A percentile compares a stretch with the other conserved stretches of the same genome.
phyloP scores from a whole-genome alignment of 2,329 filamentous ascomycete genomes.

The Eutypa lata region DNA sequence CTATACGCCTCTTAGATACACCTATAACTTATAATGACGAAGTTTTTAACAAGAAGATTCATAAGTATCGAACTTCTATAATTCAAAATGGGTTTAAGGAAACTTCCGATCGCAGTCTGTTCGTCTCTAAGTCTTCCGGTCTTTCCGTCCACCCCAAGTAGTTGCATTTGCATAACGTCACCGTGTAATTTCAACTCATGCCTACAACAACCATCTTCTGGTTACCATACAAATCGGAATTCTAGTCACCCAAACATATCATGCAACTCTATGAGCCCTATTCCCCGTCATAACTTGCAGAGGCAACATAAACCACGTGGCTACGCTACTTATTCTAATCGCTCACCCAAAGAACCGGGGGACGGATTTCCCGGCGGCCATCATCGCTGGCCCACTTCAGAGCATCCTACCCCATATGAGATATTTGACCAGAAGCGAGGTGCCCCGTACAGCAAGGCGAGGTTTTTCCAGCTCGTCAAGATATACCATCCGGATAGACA shows the following conservation, averaged over 20 bases:
- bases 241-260: not conserved
- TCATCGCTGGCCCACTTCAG: constrained; percentile 43
- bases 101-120: constrained; percentile 25
- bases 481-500: constrained; percentile 86
- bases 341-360: constrained; percentile 12
- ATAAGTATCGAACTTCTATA: constrained; percentile 9
- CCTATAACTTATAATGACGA: constrained; percentile 8
- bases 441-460: constrained; percentile 74
- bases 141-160: constrained; percentile 13
- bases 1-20: not conserved
- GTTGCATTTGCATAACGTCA: constrained; percentile 20
- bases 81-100: constrained; percentile 27
- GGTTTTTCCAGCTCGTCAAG: constrained; percentile 90
- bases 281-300: not conserved
- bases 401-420: constrained; percentile 79
- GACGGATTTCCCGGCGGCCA: not conserved
- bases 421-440: constrained; percentile 63
- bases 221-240: not conserved
- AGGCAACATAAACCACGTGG: constrained; percentile 3
- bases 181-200: constrained; percentile 11
- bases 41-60: constrained; percentile 12
- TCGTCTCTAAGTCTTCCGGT: constrained; percentile 16
- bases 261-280: not conserved
- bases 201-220: constrained; percentile 6
- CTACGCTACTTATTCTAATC: constrained; percentile 25